These are phyloP conservation scores for Fusarium sp. DNA, from an alignment of 2,329 filamentous ascomycete species.

Conservation along the genomic window DNA sequence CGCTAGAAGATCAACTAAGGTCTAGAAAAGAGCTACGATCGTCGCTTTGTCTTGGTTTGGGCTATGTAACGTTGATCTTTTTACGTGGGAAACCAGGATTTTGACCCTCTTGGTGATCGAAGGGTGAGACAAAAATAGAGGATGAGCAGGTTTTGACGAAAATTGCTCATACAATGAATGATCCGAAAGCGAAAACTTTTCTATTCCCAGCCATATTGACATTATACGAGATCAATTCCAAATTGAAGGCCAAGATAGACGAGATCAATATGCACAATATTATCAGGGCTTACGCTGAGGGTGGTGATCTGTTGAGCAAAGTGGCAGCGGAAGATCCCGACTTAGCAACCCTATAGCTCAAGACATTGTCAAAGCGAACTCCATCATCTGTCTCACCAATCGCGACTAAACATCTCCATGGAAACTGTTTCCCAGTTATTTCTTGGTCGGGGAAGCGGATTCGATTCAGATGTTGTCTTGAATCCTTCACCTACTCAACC, in stretches of 20 bases:
- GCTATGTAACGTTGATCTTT: constrained; percentile 4
- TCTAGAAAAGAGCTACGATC: not conserved
- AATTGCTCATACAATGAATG: not conserved
- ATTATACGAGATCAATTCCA: not conserved
- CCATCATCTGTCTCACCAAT: not conserved
- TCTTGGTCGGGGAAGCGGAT: too few relatives aligned
- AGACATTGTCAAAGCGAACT: not conserved
- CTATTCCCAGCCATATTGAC: not conserved
- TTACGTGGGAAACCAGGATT: not conserved
- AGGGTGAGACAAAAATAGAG: not conserved
- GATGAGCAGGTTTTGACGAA: not conserved
- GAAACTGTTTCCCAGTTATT: not conserved
- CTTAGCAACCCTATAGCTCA: not conserved
- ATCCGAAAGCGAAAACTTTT: not conserved
- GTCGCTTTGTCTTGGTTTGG: not conserved
- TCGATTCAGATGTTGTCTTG: not conserved
- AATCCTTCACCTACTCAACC: not conserved
- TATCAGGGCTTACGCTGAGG: not conserved
- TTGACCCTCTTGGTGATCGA: not conserved
- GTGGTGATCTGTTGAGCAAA: not conserved
- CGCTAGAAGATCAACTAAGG: not conserved
- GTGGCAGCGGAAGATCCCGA: not conserved
- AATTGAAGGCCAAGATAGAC: not conserved
- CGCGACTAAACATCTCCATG: not conserved
- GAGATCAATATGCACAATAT: not conserved